Percentiles rank a stretch among this genome's conserved stretches.
phyloP scores from a whole-genome alignment of 2,329 filamentous ascomycete genomes.

The Epichloe gansuensis region DNA sequence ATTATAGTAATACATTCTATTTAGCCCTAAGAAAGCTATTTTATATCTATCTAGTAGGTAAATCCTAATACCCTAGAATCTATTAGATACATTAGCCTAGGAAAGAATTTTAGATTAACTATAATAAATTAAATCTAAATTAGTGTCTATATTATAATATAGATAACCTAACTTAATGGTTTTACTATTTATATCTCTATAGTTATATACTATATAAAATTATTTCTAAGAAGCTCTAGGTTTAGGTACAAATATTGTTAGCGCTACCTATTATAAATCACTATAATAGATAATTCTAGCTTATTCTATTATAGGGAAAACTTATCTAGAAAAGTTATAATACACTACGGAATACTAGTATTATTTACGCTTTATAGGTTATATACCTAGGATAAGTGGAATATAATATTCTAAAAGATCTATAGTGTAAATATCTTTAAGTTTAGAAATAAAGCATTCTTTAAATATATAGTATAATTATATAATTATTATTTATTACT shows the following conservation, averaged over 20 bases:
- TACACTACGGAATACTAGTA: background rate
- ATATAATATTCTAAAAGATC: background rate
- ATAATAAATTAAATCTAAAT: background rate
- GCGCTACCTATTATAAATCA: background rate
- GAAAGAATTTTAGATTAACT: background rate
- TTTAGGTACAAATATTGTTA: background rate
- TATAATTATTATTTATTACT: background rate
- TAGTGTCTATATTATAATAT: background rate
- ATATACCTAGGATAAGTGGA: background rate
- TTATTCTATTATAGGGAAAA: background rate
- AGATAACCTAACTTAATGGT: background rate
- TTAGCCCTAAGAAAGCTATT: background rate
- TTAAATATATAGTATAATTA: background rate
- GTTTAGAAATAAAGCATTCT: background rate
- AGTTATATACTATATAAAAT: background rate
- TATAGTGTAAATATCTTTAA: background rate
- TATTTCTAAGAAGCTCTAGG: background rate
- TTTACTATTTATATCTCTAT: background rate
- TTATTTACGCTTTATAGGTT: background rate
- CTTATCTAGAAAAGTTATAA: background rate
- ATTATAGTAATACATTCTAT: background rate
- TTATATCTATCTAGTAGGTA: background rate
- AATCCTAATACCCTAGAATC: background rate
- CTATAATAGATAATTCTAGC: background rate
- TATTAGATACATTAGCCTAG: background rate